phyloP scores from a whole-genome alignment of 495 filamentous ascomycete species.

The Penicillium roqueforti region DNA sequence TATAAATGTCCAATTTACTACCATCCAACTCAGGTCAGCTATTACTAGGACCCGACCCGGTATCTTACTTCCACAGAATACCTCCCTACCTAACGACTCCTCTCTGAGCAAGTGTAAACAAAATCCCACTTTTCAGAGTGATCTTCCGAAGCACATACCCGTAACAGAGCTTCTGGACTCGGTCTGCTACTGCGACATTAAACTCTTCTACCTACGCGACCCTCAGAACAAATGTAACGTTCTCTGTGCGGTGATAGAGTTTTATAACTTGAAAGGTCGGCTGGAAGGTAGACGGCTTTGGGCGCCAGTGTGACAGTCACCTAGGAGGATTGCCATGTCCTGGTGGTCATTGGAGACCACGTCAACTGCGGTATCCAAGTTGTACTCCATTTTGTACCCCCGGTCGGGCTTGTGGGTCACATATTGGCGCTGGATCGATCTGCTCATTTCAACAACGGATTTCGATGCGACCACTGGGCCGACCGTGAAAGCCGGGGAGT shows the following conservation, averaged over 20 bases:
- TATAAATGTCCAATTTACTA: constrained; percentile 29
- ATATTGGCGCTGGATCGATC: too few relatives aligned
- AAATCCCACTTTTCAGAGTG: constrained; percentile 22
- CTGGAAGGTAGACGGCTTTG: too few relatives aligned
- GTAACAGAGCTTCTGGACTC: constrained; percentile 24
- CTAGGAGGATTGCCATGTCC: too few relatives aligned
- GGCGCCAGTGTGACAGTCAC: too few relatives aligned
- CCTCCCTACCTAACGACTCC: constrained; percentile 11
- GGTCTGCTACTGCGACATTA: constrained; percentile 29
- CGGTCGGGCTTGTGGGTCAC: too few relatives aligned
- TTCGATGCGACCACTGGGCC: too few relatives aligned
- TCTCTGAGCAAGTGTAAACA: constrained; percentile 20
- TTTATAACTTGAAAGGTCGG: constrained; percentile 28
- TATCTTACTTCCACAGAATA: constrained; percentile 26
- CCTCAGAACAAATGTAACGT: constrained; percentile 27
- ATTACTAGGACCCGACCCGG: constrained; percentile 28
- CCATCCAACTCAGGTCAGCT: constrained; percentile 27
- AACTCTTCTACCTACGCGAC: constrained; percentile 29
- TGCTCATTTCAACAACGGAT: too few relatives aligned
- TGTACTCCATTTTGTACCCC: too few relatives aligned
- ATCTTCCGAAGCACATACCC: constrained; percentile 24
- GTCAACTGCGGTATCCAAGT: too few relatives aligned
- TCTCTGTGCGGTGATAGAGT: constrained; percentile 29
- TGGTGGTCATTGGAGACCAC: too few relatives aligned
- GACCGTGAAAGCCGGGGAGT: too few relatives aligned